phyloP scores from a whole-genome alignment of 1,139 yeast genomes.

The Candida gigantensis region DNA sequence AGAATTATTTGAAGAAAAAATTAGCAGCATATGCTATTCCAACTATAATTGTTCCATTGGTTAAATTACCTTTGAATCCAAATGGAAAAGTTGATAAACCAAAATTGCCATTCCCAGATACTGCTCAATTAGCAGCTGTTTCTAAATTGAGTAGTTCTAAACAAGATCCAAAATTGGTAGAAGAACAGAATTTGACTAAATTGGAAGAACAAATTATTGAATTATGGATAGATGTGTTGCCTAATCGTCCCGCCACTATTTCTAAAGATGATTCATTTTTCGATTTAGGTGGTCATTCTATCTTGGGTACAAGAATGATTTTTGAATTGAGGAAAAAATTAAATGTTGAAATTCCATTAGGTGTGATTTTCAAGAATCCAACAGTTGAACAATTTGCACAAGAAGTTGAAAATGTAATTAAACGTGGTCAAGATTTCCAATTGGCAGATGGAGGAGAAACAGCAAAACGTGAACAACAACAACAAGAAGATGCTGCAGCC shows the following conservation, averaged over 20 bases:
- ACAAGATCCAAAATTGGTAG: constrained; percentile 24
- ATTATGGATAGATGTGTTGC: constrained; percentile 83
- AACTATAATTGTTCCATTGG: constrained; percentile 83
- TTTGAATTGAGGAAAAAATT: constrained; percentile 82
- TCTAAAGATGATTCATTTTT: constrained; percentile 86
- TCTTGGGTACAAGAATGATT: constrained; percentile 95
- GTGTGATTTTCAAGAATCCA: constrained; percentile 86
- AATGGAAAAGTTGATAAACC: constrained; percentile 99
- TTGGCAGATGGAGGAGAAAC: constrained; percentile 36
- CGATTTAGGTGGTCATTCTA: constrained; percentile 97
- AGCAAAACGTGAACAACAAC: constrained; percentile 3
- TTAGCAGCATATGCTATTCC: constrained; percentile 95
- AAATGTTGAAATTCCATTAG: constrained; percentile 81
- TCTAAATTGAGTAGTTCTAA: constrained; percentile 44
- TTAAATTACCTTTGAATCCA: constrained; percentile 88
- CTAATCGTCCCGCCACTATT: constrained; percentile 78
- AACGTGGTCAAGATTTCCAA: constrained; percentile 48
- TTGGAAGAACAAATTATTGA: constrained; percentile 72
- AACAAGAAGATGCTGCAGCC: constrained; percentile 16
- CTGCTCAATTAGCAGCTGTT: constrained; percentile 77
- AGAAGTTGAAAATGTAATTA: constrained; percentile 61
- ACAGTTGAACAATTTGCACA: constrained; percentile 77
- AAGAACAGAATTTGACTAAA: constrained; percentile 53
- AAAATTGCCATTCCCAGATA: constrained; percentile 90
- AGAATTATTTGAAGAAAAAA: constrained; percentile 79